Conservation (phyloP, 2,329 filamentous ascomycete genomes). For the Dothidotthia symphoricarpi region DNA sequence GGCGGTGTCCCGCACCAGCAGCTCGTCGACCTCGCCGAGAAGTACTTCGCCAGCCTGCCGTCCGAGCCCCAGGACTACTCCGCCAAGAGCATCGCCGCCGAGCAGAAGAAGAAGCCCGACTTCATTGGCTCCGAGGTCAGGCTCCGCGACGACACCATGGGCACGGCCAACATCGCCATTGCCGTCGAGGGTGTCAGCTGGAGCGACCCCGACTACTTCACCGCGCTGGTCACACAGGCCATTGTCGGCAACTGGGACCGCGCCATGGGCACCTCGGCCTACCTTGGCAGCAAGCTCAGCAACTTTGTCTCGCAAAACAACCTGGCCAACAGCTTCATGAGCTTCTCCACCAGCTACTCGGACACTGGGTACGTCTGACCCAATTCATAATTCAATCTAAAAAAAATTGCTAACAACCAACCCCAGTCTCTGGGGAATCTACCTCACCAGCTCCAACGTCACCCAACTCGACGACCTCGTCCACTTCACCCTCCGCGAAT, state of each 20-base stretch:
- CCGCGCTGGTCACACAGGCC: constrained; percentile 92
- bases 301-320: constrained; percentile 90
- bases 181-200: constrained; percentile 99
- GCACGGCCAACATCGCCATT: constrained; percentile 95
- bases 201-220: constrained; percentile 99
- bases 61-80: constrained; percentile 71
- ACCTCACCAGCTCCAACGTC: constrained; percentile 88
- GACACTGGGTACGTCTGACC: constrained; percentile 83
- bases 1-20: constrained; percentile 92
- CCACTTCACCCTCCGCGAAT: constrained; percentile 97
- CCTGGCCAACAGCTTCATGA: constrained; percentile 99
- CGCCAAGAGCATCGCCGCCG: constrained; percentile 68
- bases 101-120: constrained; percentile 81
- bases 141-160: constrained; percentile 93
- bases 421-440: constrained; percentile 95
- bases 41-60: constrained; percentile 84
- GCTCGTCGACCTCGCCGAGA: constrained; percentile 93
- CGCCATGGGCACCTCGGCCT: constrained; percentile 94
- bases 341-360: constrained; percentile 98
- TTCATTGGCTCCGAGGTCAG: constrained; percentile 96
- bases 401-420: constrained; percentile 29
- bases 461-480: constrained; percentile 90
- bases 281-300: constrained; percentile 98
- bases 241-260: constrained; percentile 99
- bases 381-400: background rate